Evolutionary conservation across 2,329 filamentous ascomycete species (phyloP), one percentile per base, ranked within the genome.

Genomic region (Didymella arachidicola): DNA sequence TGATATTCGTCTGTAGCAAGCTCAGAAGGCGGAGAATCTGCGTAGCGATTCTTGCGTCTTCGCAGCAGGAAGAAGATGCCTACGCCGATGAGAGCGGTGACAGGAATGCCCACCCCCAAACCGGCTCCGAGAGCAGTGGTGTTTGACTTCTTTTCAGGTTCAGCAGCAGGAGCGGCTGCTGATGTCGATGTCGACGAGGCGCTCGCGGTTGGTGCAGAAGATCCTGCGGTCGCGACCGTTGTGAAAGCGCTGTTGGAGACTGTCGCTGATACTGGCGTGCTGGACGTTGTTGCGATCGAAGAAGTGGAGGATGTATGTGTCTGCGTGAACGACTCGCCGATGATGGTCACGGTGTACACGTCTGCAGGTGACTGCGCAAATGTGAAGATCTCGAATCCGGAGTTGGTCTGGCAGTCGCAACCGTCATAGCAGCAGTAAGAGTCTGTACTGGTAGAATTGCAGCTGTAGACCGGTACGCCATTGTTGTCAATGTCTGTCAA

Each of bases 371-470:
- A 44, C 10, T 59, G 47, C 7, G 59, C 27, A 42, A 70, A 65
- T 2, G 58, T 52, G 41, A 71, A 72, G n/a, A 62, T 62, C 27
- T 71, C 64, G 46, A 55, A 70, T 10, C 26, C 50, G 5, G 54
- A 45, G n/a, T 51, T 49, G 44, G 55, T 30, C 6, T 54, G 57
- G 47, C 69, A 72, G 53, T 69, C 50, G 57, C 70, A 72, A 42
- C 66, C 60, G 26, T 72, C 68, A 32, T 60, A 67, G 43, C 70
- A 72, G 60, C 70, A 72, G 52, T 72, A 72, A 0, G 65, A 65
- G 50, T 72, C 66, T 2, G 50, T 45, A 41, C 43, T 58, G 6
- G 70, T 72, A 12, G 57, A 32, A 38, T 72, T 72, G 46, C 70
- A 72, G 45, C 62, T 61, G 53, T 69, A 72, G 8, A 72, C 70